Conservation (phyloP, 208 protist species). For the Wallacemonas sp. region DNA sequence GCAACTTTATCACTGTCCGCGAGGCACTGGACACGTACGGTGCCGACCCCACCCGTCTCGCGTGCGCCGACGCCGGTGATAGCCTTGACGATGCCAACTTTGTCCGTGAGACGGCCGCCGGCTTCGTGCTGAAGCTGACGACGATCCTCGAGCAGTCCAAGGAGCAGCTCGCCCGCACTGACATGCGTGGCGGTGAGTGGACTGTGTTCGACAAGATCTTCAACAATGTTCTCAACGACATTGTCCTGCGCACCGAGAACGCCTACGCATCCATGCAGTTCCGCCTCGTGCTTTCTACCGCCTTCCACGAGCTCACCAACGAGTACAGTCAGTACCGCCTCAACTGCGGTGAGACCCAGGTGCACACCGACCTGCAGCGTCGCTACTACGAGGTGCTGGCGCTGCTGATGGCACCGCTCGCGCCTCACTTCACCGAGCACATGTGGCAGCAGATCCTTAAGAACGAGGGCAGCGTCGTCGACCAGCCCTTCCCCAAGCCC, state of each 20-base stretch:
- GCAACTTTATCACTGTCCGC: conserved; percentile 99
- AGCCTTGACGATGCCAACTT: conserved; percentile 99
- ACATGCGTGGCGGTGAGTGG: conserved; percentile 55
- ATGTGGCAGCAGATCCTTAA: conserved; percentile 93
- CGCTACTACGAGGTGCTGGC: conserved; percentile 93
- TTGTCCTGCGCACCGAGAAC: conserved; percentile 83
- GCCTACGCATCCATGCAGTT: conserved; percentile 95
- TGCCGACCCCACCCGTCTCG: conserved; percentile 94
- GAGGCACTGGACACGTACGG: conserved; percentile 85
- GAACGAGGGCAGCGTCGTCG: conserved; percentile 44
- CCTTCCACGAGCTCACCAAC: conserved; percentile 94
- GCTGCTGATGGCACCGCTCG: conserved; percentile 96
- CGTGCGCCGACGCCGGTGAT: conserved; percentile 99
- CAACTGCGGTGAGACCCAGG: conserved; percentile 62
- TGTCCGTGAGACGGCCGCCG: conserved; percentile 90
- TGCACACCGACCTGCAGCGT: conserved; percentile 73
- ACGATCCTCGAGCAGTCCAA: conserved; percentile 94
- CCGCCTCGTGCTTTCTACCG: conserved; percentile 94
- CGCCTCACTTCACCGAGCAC: conserved; percentile 96
- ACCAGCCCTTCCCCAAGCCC: conserved; percentile 53
- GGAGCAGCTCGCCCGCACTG: conserved; percentile 48
- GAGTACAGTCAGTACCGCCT: conserved; percentile 94
- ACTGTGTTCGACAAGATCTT: conserved; percentile 94
- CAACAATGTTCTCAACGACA: conserved; percentile 89
- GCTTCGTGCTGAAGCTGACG: conserved; percentile 96